Evolutionary conservation across 768 basidiomycete genomes (phyloP), one percentile per base, ranked within the genome.

Genomic region (Mycena filopes): DNA sequence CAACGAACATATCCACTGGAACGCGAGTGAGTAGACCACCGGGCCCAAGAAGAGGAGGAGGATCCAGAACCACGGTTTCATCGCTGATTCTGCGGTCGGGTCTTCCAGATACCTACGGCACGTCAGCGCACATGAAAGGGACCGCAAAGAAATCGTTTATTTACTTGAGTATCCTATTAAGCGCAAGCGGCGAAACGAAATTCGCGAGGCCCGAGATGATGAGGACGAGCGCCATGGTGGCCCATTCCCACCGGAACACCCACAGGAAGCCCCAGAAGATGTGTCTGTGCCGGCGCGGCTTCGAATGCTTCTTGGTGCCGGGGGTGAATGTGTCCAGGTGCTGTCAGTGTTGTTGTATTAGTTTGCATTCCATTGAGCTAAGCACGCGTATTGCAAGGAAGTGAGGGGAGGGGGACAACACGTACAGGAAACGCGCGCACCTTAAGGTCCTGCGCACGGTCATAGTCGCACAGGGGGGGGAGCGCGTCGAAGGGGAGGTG

Each of bases 51-150:
- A 82, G 5, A 89, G 75, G 71, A 78, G 78, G 0, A 77, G 38
- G 15, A 92, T 82, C 90, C 91, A 92, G 20, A 92, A 83, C 86
- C 90, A 91, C 1, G 91, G 91, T 40, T 82, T 82, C 45, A 89
- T 74, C 4, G 75, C 69, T 0, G 87, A 80, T 20, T 75, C 80
- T 58, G 81, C 72, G 5, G 86, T 87, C 12, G 78, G 75, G 1
- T 73, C 81, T 74, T 91, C 89, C 23, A 92, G 76, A 68, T 91
- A 88, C 40, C 84, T 88, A 57, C 15, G 45, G 29, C 18, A 33
- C 26, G 18, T 49, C 54, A 48, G 45, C 38, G 50, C 12, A 15
- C 16, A 29, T 25, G 9, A 47, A 5, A 12, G 36, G 21, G 43
- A 4, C 36, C 11, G 10, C 15, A 9, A 10, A 13, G 29, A 7